These are phyloP conservation scores for Thinopyrum elongatum DNA, from an alignment of 176 grass and related monocot genomes.

Conservation along the genomic window DNA sequence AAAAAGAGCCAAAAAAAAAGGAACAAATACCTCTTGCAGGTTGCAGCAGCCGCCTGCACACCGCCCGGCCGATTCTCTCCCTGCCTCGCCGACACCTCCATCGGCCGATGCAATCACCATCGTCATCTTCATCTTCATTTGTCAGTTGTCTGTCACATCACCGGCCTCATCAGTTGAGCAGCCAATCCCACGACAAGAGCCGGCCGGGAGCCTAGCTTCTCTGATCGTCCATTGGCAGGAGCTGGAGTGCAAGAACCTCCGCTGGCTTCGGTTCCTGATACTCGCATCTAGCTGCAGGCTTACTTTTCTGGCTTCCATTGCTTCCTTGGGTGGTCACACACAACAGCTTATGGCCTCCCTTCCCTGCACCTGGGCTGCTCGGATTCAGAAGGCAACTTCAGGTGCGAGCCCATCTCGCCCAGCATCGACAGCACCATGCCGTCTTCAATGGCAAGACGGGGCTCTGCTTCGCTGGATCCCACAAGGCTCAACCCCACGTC, in stretches of 20 bases:
- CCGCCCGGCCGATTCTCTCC: background rate
- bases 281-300: background rate
- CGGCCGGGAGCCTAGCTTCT: no score
- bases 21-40: slow-evolving; percentile 25
- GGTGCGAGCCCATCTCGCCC: slow-evolving; percentile 2
- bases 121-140: background rate
- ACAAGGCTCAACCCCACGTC: slow-evolving; percentile 40
- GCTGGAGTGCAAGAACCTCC: background rate
- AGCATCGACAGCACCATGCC: slow-evolving; percentile 23
- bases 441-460: background rate
- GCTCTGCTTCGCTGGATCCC: background rate
- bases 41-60: background rate
- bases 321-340: no score
- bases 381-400: slow-evolving; percentile 18
- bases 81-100: background rate
- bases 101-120: background rate
- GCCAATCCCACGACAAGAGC: no score
- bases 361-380: background rate
- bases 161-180: no score
- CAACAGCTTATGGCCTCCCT: background rate
- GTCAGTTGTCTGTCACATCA: no score
- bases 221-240: background rate
- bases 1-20: background rate
- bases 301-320: background rate
- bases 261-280: background rate